These are phyloP conservation scores for Adansonia gregorii DNA, from an alignment of 441 rosid genomes.

Conservation along the genomic window DNA sequence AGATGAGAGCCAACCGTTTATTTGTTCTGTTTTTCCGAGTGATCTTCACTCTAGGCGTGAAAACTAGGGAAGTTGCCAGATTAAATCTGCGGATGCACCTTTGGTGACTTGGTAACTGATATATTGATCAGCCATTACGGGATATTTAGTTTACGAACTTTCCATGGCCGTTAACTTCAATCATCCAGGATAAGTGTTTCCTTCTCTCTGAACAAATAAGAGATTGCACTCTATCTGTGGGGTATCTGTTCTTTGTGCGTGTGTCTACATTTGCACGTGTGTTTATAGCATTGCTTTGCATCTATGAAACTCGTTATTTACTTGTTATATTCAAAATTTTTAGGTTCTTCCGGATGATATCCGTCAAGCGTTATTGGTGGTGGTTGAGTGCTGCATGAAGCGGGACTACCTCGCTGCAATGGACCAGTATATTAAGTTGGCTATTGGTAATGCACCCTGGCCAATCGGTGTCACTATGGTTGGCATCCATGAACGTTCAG, in stretches of 20 bases:
- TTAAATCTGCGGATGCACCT: conserved; percentile 1
- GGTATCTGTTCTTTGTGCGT: background rate
- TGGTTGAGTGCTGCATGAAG: conserved; percentile 82
- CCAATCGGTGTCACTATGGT: conserved; percentile 99
- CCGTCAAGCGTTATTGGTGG: conserved; percentile 72
- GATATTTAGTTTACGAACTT: background rate
- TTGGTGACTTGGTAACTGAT: background rate
- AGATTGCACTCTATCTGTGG: background rate
- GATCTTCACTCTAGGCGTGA: background rate
- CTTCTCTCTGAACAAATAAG: background rate
- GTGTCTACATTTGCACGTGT: background rate
- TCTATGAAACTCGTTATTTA: background rate
- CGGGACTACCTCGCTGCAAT: conserved; percentile 95
- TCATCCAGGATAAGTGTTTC: background rate
- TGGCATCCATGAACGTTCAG: conserved; percentile 98
- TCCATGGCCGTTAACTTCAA: background rate
- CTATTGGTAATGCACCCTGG: conserved; percentile 98
- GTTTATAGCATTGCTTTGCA: background rate
- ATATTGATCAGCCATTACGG: background rate
- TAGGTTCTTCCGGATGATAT: conserved; percentile 88
- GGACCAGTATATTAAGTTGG: conserved; percentile 92
- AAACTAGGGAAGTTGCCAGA: conserved; percentile 3
- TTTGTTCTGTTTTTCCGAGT: background rate
- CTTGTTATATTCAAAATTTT: conserved; percentile 11
- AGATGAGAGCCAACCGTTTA: background rate